Evolutionary conservation across 768 basidiomycete species (phyloP).

Genomic region (Porpolomopsis calyptriformis): DNA sequence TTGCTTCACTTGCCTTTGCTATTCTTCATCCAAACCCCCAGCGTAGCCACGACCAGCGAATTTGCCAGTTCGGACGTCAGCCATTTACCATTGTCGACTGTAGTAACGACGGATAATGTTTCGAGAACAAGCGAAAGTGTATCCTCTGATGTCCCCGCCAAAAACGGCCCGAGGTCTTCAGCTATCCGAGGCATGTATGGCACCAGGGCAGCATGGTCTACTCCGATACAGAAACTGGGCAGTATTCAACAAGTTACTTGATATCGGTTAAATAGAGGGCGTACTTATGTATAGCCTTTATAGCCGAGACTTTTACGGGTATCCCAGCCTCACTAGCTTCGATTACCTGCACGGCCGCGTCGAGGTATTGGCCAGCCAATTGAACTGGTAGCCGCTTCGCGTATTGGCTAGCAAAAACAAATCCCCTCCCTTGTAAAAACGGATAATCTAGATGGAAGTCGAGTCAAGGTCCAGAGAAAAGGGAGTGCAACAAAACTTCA

Average conservation of each 20-base stretch:
- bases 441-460: slow-evolving; percentile 49
- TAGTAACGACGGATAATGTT: slow-evolving; percentile 68
- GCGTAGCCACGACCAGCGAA: slow-evolving; percentile 52
- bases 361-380: slow-evolving; percentile 76
- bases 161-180: slow-evolving; percentile 73
- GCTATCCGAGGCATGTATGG: slow-evolving; percentile 67
- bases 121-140: slow-evolving; percentile 83
- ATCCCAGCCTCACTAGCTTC: slow-evolving; percentile 60
- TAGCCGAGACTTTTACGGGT: slow-evolving; percentile 91
- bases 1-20: slow-evolving; percentile 53
- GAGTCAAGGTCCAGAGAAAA: neutral
- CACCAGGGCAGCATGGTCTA: slow-evolving; percentile 46
- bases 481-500: neutral
- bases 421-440: slow-evolving; percentile 90
- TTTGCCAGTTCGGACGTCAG: slow-evolving; percentile 54
- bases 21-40: slow-evolving; percentile 81
- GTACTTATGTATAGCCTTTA: slow-evolving; percentile 89
- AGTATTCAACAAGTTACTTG: slow-evolving; percentile 2
- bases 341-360: slow-evolving; percentile 77
- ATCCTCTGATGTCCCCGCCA: slow-evolving; percentile 73
- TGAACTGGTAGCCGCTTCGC: slow-evolving; percentile 59
- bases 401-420: slow-evolving; percentile 90
- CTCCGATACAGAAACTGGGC: slow-evolving; percentile 59
- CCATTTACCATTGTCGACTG: slow-evolving; percentile 67
- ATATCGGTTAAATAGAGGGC: neutral